phyloP scores from a whole-genome alignment of 805 yeast genomes.

The Crinitomyces ghanaensis region DNA sequence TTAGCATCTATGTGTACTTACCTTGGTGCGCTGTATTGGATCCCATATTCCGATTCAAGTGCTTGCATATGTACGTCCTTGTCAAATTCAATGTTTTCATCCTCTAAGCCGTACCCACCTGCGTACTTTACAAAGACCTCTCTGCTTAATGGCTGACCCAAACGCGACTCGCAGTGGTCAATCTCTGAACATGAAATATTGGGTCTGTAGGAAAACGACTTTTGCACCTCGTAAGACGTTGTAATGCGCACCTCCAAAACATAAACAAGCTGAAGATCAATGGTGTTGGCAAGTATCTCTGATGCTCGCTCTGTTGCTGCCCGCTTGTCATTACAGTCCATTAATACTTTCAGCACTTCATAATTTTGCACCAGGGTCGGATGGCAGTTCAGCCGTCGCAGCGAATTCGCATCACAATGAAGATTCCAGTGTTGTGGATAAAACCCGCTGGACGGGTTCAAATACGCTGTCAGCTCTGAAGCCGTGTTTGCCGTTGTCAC shows the following conservation, averaged over 20 bases:
- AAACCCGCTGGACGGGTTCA: neutral
- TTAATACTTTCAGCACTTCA: conserved; percentile 18
- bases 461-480: neutral
- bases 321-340: conserved; percentile 13
- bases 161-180: neutral
- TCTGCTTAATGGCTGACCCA: conserved; percentile 5
- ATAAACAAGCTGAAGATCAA: conserved; percentile 20
- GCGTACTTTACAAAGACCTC: conserved; percentile 11
- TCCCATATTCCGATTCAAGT: conserved; percentile 13
- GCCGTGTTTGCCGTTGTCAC: neutral
- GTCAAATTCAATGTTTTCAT: conserved; percentile 11
- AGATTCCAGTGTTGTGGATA: conserved; percentile 3
- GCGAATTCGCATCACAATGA: conserved; percentile 6
- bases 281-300: conserved; percentile 14
- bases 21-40: conserved; percentile 13
- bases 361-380: conserved; percentile 18
- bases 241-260: conserved; percentile 18
- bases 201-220: neutral
- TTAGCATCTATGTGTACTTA: conserved; percentile 1
- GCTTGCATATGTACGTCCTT: conserved; percentile 12
- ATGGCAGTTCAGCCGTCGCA: conserved; percentile 9
- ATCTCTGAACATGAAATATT: neutral
- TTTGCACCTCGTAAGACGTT: conserved; percentile 1
- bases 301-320: conserved; percentile 21
- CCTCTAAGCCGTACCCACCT: conserved; percentile 12